Evolutionary conservation across 2,329 filamentous ascomycete species (phyloP).

Genomic region (Fusarium sp.): DNA sequence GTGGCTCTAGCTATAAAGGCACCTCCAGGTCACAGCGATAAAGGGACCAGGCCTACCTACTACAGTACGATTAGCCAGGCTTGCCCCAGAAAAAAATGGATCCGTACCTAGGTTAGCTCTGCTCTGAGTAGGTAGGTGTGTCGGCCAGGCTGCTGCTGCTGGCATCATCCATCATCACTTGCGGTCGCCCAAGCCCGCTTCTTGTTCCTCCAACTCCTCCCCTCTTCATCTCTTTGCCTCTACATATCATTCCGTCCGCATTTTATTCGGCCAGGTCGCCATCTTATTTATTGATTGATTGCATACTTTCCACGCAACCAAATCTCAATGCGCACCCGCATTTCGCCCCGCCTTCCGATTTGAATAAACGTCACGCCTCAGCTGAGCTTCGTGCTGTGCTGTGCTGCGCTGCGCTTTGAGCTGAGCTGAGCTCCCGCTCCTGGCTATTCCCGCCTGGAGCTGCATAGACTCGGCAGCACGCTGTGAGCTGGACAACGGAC

Average conservation of each 20-base stretch:
- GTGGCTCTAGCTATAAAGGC: not conserved
- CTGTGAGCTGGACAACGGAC: constrained; percentile 19
- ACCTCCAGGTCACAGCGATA: not conserved
- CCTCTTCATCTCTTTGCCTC: constrained; percentile 29
- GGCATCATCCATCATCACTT: constrained; percentile 49
- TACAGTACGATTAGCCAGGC: not conserved
- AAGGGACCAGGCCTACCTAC: not conserved
- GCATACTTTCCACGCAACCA: constrained; percentile 11
- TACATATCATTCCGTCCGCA: constrained; percentile 21
- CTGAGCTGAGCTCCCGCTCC: constrained; percentile 39
- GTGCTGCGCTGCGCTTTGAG: constrained; percentile 35
- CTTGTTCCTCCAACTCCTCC: constrained; percentile 37
- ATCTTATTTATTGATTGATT: constrained; percentile 6
- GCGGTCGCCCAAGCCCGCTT: constrained; percentile 32
- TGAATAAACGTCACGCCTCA: constrained; percentile 36
- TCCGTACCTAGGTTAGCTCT: constrained; percentile 19
- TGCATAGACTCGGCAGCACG: constrained; percentile 33
- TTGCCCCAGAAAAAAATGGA: constrained; percentile 41
- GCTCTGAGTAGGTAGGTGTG: constrained; percentile 17
- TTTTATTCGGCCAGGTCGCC: constrained; percentile 17
- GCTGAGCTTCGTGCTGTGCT: constrained; percentile 41
- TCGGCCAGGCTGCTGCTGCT: constrained; percentile 49
- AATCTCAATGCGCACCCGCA: constrained; percentile 40
- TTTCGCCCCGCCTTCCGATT: constrained; percentile 34
- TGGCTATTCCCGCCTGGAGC: constrained; percentile 33